Evolutionary conservation across 768 basidiomycete species (phyloP), one percentile per base, ranked within the genome.

Genomic region (Psilocybe azurescens): DNA sequence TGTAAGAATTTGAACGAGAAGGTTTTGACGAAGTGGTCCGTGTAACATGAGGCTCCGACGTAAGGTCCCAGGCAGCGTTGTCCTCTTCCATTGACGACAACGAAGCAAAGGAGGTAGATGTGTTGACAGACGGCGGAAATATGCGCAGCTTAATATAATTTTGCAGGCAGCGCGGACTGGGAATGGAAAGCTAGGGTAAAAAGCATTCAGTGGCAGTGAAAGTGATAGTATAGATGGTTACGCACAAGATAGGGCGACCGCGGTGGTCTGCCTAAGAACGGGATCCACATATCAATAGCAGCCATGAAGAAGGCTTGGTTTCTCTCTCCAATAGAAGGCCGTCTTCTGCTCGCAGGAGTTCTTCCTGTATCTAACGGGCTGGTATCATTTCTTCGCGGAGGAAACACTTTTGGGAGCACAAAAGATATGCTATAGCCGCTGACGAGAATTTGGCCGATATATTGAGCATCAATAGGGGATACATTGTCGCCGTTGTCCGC

Each of bases 11-110:
- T 1, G 84, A 74, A 36, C 89, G 84, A 11, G 84, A 81, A 16
- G 79, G 73, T 29, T 85, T 83, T 30, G 76, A 70, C 0, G 82
- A 75, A 5, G 78, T 60, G 30, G 71, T 78, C 36, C 89, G 86
- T 9, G 89, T 85, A 59, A 93, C 90, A 72, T 84, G 85, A 9
- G 91, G 91, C 47, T 94, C 91, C 1, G 89, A 87, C 1, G 88
- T 86, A 39, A 94, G 79, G 63, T 91, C 90, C 92, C 91, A 94
- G 47, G 85, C 73, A 32, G 80, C 79, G 7, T 76, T 77, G 53
- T 92, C 90, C 47, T 90, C 89, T 61, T 91, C 91, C 9, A 86
- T 79, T 5, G 91, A 92, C 7, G 91, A 91, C 46, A 93, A 76
- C 1, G 91, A 93, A 24, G 89, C 89, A 66, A 87, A 80, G 1